These are phyloP conservation scores for Fraxinus baroniana DNA, from an alignment of 305 asterid genomes.

Conservation along the genomic window DNA sequence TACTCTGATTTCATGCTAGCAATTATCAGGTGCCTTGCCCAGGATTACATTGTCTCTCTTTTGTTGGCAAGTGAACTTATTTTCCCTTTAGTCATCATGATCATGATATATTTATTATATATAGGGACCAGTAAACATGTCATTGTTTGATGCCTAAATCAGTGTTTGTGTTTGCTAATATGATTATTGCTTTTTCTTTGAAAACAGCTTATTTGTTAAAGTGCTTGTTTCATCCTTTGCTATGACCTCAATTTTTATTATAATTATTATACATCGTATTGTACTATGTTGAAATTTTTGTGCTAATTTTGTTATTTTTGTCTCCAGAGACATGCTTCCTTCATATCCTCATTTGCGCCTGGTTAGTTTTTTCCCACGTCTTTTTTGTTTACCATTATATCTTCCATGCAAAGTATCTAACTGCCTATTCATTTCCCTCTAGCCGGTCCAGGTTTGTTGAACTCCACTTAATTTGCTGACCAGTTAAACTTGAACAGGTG, in stretches of 20 bases:
- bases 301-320: slow-evolving; percentile 33
- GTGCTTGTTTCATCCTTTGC: slow-evolving; percentile 12
- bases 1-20: slow-evolving; percentile 96
- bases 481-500: slow-evolving; percentile 48
- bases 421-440: slow-evolving; percentile 11
- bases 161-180: not conserved
- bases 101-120: slow-evolving; percentile 10
- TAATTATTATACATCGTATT: not conserved
- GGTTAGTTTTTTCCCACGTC: slow-evolving; percentile 53
- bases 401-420: slow-evolving; percentile 1
- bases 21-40: slow-evolving; percentile 70
- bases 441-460: slow-evolving; percentile 2
- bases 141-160: not conserved
- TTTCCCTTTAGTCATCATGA: slow-evolving; percentile 13
- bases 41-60: slow-evolving; percentile 20
- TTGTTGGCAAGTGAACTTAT: slow-evolving; percentile 5
- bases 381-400: slow-evolving; percentile 18
- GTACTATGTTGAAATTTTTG: slow-evolving; percentile 12
- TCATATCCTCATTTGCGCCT: slow-evolving; percentile 73
- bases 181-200: not conserved
- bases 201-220: not conserved
- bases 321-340: slow-evolving; percentile 85
- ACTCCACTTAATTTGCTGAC: slow-evolving; percentile 25
- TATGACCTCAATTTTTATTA: not conserved
- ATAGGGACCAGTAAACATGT: not conserved